Evolutionary conservation across 352 stramenopile genomes (phyloP), one percentile per base, ranked within the genome.

Genomic region (Phytophthora megakarya): DNA sequence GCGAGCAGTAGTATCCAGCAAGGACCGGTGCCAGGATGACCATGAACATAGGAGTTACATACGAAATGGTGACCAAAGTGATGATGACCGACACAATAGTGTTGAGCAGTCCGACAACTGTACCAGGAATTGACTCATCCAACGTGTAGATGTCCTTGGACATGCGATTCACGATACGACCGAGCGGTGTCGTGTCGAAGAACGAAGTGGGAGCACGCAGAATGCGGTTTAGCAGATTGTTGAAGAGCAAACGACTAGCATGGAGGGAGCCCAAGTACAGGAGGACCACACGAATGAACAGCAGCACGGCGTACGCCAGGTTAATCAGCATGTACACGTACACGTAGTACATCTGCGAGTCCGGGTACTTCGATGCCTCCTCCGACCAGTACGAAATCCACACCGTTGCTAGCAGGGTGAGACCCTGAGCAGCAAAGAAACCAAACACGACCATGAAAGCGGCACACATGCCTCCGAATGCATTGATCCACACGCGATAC

Each of bases 351-450:
- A 90, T 84, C 49, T 89, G 69, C 32, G 81, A 90, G 43, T 84
- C 54, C 28, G 68, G 51, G 49, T 83, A 70, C 26, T 84, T 69
- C 22, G 74, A 43, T 1, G 80, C 70, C 32, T 97, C 60, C 46
- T 94, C 79, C 21, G 92, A 93, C 92, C 95, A 99, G 61, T 97
- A 93, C n/a, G 93, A 98, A 18, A 99, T 82, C 93, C 93, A 99
- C 35, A 92, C 39, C 9, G 83, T 92, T 45, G 80, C 76, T 19
- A 82, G n/a, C 16, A 93, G 45, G 22, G 66, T 79, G 32, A 89
- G 61, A 11, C 65, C 70, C 57, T 93, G 79, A 3, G 79, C 79
- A 7, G 63, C 52, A 15, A 83, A 66, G 67, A 82, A 91, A 15
- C 69, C 75, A 5, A 90, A 32, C 18, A 93, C 53, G 13, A 91